Percentiles rank a stretch among this genome's conserved stretches.
These are phyloP conservation scores for Saccharomyces hybrid DNA, from an alignment of 1,139 yeast species.

Conservation along the genomic window DNA sequence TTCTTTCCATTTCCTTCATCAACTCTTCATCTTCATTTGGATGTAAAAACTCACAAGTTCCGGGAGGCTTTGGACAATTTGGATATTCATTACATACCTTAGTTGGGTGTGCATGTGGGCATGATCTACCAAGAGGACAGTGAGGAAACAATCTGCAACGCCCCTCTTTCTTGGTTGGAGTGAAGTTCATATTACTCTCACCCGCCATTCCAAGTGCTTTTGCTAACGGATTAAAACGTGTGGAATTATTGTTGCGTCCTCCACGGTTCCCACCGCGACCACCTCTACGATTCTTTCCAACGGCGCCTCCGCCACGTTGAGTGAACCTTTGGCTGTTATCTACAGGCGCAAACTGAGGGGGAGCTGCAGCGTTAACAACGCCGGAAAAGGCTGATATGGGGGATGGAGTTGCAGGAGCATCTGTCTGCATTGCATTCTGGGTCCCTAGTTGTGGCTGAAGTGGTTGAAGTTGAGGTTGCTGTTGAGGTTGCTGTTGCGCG, in stretches of 20 bases:
- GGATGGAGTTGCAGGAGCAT: neutral
- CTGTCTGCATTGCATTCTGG: neutral
- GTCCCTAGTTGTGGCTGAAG: constrained; percentile 6
- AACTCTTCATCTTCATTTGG: constrained; percentile 75
- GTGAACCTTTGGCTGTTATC: constrained; percentile 8
- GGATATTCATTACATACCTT: constrained; percentile 71
- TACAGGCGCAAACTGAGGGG: constrained; percentile 6
- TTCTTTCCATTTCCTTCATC: constrained; percentile 57
- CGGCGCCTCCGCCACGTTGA: constrained; percentile 20
- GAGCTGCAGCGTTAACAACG: constrained; percentile 19
- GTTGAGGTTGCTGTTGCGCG: constrained; percentile 10
- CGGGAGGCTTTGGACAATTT: constrained; percentile 69
- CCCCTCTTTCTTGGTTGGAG: constrained; percentile 41
- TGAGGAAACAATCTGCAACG: constrained; percentile 77
- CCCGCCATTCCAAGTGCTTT: constrained; percentile 29
- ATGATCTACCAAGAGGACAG: constrained; percentile 55
- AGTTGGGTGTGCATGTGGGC: constrained; percentile 75
- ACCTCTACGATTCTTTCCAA: constrained; percentile 22
- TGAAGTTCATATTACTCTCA: constrained; percentile 18
- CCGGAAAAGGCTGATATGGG: constrained; percentile 27
- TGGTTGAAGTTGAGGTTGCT: neutral
- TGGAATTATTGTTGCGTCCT: constrained; percentile 23
- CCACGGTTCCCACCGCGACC: constrained; percentile 22
- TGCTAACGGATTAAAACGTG: constrained; percentile 29
- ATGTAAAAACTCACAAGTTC: constrained; percentile 76